Evolutionary conservation across 768 basidiomycete species (phyloP), one percentile per base, ranked within the genome.

Genomic region (Lyophyllum shimeji): DNA sequence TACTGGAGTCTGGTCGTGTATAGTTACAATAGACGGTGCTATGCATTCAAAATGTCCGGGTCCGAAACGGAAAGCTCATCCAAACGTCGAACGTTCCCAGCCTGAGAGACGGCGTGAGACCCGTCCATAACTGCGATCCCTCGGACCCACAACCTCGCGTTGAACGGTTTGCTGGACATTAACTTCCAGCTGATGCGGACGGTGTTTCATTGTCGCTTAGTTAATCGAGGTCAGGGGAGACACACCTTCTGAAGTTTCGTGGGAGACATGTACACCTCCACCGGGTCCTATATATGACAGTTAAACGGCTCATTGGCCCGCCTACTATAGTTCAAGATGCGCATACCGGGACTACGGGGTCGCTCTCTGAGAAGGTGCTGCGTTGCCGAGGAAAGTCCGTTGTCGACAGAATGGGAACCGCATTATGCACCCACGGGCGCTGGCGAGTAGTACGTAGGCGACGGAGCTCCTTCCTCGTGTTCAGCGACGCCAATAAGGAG

Each of bases 401-500:
- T 20, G 57, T 40, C 7, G 58, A 55, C 12, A 59, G 24, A 20
- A 50, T 45, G 0, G 52, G 58, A 2, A 55, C 6, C 11, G 11
- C 49, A 18, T 42, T 44, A 23, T 29, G 40, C 46, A 54, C 33
- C 53, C 58, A 59, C 12, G 49, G 50, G 20, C 52, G 52, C 5
- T 40, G 56, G 24, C 55, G 55, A 1, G 59, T 54, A 1, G 59
- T 54, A 6, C 65, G 63, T 51, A 69, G 61, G 12, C 59, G 51
- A 5, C 68, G 58, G 17, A 71, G 63, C 43, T 64, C 67, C 57
- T 68, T 66, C 18, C 70, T 59, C 7, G 67, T 69, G 49, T 69
- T 71, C 9, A 71, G 66, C 9, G 70, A 69, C 7, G 71, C 66
- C 1, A 74, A 63, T 9, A 71, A 57, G 2, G 72, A 73, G 52